These are phyloP conservation scores for Lactarius vividus DNA, from an alignment of 768 basidiomycete species.

Conservation along the genomic window DNA sequence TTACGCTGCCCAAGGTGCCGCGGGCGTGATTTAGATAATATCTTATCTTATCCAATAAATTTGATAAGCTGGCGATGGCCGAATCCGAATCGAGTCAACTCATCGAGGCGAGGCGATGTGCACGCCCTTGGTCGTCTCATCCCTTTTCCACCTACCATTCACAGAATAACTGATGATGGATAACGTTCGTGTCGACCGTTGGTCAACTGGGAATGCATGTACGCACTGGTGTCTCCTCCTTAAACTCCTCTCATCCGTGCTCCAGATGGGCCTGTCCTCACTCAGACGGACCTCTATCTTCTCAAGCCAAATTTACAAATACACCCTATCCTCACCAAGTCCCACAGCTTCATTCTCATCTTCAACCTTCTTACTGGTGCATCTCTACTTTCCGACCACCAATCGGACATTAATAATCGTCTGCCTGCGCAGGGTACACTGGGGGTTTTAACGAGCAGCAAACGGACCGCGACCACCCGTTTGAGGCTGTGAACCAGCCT, in stretches of 20 bases:
- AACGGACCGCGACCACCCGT: constrained; percentile 57
- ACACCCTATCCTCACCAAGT: constrained; percentile 63
- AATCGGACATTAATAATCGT: neutral
- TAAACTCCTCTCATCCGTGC: neutral
- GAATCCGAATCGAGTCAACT: neutral
- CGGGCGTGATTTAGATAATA: constrained; percentile 1
- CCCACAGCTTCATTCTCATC: constrained; percentile 55
- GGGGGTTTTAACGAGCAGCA: constrained; percentile 60
- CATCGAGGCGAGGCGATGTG: neutral
- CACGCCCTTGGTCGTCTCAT: neutral
- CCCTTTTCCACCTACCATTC: neutral
- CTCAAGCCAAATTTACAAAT: constrained; percentile 66
- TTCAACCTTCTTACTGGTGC: constrained; percentile 71
- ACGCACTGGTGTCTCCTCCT: neutral
- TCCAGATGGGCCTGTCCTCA: constrained; percentile 74
- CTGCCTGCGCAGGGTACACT: constrained; percentile 46
- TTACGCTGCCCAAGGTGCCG: neutral
- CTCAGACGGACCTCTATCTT: constrained; percentile 79
- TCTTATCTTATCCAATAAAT: constrained; percentile 23
- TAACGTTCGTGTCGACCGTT: constrained; percentile 25
- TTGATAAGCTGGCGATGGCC: constrained; percentile 1
- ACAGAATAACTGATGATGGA: constrained; percentile 14
- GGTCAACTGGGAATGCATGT: constrained; percentile 26
- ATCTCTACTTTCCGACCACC: neutral
- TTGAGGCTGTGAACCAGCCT: constrained; percentile 40